These are phyloP conservation scores for Clavispora carvajalis DNA, from an alignment of 805 yeast genomes.

Conservation along the genomic window DNA sequence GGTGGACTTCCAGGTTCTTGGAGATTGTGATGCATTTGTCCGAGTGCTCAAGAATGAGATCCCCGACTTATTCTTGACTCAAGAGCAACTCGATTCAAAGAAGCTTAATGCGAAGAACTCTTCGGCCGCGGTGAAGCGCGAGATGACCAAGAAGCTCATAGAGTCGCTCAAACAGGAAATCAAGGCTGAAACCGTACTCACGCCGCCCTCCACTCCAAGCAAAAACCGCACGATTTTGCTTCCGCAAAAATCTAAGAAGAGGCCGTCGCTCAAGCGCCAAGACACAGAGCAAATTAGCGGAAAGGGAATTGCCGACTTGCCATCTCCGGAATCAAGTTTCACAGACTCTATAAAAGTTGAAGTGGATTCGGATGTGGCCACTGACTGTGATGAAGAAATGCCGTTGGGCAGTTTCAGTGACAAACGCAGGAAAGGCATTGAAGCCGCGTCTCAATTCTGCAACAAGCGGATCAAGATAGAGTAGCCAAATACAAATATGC, in stretches of 20 bases:
- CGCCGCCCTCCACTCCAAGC: constrained; percentile 33
- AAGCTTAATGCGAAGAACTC: constrained; percentile 22
- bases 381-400: constrained; percentile 11
- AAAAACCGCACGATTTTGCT: constrained; percentile 15
- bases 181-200: constrained; percentile 14
- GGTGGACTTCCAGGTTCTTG: constrained; percentile 72
- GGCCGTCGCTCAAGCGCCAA: constrained; percentile 12
- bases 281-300: constrained; percentile 6
- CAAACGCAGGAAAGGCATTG: background rate
- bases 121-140: background rate
- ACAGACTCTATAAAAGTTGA: constrained; percentile 14
- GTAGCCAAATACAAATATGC: background rate
- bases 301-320: constrained; percentile 14
- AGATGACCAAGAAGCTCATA: background rate
- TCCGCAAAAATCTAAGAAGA: constrained; percentile 13
- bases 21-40: constrained; percentile 85
- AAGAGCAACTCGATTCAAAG: constrained; percentile 43
- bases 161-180: constrained; percentile 9
- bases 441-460: background rate
- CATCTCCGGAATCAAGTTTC: constrained; percentile 35
- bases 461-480: background rate
- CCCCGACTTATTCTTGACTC: constrained; percentile 61
- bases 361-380: constrained; percentile 11
- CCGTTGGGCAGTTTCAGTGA: constrained; percentile 1
- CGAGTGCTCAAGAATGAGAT: constrained; percentile 44